Conservation (phyloP, 2,329 filamentous ascomycete genomes). For the Apiospora phragmitis region DNA sequence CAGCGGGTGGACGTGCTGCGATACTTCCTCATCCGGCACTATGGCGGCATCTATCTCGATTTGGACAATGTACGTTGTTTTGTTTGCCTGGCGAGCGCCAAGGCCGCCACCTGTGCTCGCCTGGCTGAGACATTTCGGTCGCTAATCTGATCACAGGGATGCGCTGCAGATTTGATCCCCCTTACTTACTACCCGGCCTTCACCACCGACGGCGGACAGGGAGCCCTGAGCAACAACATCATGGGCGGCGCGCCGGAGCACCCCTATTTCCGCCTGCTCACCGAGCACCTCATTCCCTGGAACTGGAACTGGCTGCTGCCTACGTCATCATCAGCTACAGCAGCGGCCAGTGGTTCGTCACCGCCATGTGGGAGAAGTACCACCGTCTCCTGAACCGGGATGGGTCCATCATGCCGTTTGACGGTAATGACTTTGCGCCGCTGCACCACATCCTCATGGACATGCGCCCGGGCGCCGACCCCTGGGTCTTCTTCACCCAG, state of each 20-base stretch:
- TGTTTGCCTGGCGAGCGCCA: not conserved
- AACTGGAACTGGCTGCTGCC: constrained; percentile 66
- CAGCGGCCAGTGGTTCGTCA: constrained; percentile 69
- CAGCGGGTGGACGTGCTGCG: constrained; percentile 77
- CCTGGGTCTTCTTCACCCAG: constrained; percentile 32
- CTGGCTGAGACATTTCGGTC: not conserved
- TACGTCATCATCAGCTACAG: constrained; percentile 77
- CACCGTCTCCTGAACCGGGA: constrained; percentile 20
- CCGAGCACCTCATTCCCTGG: constrained; percentile 63
- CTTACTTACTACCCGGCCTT: constrained; percentile 67
- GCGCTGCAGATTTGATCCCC: constrained; percentile 65
- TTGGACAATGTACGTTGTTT: constrained; percentile 50
- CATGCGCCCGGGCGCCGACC: constrained; percentile 23
- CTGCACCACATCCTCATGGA: constrained; percentile 31
- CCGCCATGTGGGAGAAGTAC: constrained; percentile 71
- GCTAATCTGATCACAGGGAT: constrained; percentile 50
- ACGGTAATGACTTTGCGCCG: constrained; percentile 15
- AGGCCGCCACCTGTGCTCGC: not conserved
- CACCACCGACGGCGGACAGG: constrained; percentile 50
- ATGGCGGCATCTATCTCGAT: constrained; percentile 80
- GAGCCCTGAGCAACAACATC: constrained; percentile 58
- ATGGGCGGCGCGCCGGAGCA: constrained; percentile 69
- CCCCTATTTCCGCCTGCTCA: constrained; percentile 68
- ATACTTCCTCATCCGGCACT: constrained; percentile 77
- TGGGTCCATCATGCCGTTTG: constrained; percentile 24